Conservation (phyloP, 2,329 filamentous ascomycete species). For the Aspergillus fructus region DNA sequence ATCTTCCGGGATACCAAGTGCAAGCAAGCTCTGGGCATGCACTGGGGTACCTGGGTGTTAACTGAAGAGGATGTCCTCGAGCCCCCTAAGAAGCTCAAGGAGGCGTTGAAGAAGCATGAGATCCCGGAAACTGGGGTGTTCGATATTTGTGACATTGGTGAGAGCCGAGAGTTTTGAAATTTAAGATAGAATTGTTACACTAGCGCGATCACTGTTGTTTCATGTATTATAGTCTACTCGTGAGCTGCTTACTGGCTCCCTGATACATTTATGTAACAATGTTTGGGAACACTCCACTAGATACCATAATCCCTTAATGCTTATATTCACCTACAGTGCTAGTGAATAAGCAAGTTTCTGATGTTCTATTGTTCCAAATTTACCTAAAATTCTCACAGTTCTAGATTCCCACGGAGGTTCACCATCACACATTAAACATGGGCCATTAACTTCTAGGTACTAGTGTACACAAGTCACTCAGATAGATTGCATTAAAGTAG, state of each 20-base stretch:
- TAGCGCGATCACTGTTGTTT: not conserved
- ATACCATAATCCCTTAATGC: not conserved
- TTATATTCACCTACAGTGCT: not conserved
- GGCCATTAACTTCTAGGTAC: not conserved
- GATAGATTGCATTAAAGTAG: no score
- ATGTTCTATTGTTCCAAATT: not conserved
- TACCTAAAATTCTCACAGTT: not conserved
- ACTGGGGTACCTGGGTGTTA: slow-evolving; percentile 88
- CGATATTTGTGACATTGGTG: slow-evolving; percentile 80
- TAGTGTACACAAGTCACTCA: not conserved
- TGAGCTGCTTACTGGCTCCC: not conserved
- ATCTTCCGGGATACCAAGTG: slow-evolving; percentile 86
- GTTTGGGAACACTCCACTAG: not conserved
- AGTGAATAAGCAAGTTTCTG: not conserved
- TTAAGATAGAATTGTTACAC: not conserved
- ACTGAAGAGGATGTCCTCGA: slow-evolving; percentile 83
- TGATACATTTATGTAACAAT: not conserved
- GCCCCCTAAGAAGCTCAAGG: slow-evolving; percentile 69
- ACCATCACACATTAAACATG: not conserved
- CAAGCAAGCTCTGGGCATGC: slow-evolving; percentile 76
- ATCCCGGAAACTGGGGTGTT: slow-evolving; percentile 72
- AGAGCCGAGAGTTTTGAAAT: slow-evolving; percentile 70
- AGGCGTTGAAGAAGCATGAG: slow-evolving; percentile 67
- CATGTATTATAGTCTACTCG: not conserved
- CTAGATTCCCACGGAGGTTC: not conserved